Conservation (phyloP, 768 basidiomycete species). For the Rhodotorula paludigena region DNA sequence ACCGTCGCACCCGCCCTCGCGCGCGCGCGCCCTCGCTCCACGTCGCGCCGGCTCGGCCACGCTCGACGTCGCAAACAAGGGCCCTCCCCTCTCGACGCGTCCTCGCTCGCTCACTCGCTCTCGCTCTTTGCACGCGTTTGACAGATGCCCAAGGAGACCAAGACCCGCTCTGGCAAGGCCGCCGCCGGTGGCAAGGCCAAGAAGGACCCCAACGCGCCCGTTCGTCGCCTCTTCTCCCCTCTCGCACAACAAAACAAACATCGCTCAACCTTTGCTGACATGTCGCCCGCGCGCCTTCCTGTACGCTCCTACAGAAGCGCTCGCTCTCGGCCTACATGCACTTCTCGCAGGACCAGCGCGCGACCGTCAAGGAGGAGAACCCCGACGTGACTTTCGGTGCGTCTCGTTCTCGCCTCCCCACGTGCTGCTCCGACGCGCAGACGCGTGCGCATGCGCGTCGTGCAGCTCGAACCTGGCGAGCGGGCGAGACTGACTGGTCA, state of each 20-base stretch:
- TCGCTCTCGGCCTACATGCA: constrained; percentile 97
- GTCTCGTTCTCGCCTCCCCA: constrained; percentile 30
- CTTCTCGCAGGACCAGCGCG: constrained; percentile 94
- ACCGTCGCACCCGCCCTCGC: no score
- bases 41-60: no score
- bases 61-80: background rate
- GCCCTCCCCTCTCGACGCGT: background rate
- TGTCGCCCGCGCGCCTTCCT: background rate
- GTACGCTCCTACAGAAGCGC: constrained; percentile 55
- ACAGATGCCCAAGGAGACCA: constrained; percentile 39
- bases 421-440: no score
- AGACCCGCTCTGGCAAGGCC: constrained; percentile 26
- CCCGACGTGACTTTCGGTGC: constrained; percentile 87
- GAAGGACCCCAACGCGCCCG: constrained; percentile 35
- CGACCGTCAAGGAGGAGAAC: constrained; percentile 91
- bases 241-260: background rate
- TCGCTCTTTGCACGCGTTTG: no score
- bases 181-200: constrained; percentile 22
- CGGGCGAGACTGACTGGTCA: background rate
- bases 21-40: no score
- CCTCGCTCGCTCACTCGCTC: background rate
- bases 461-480: no score
- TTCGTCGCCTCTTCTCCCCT: background rate
- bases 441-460: no score
- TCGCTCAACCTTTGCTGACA: background rate